These are phyloP conservation scores for Suillus lakei DNA, from an alignment of 768 basidiomycete species.

Conservation along the genomic window DNA sequence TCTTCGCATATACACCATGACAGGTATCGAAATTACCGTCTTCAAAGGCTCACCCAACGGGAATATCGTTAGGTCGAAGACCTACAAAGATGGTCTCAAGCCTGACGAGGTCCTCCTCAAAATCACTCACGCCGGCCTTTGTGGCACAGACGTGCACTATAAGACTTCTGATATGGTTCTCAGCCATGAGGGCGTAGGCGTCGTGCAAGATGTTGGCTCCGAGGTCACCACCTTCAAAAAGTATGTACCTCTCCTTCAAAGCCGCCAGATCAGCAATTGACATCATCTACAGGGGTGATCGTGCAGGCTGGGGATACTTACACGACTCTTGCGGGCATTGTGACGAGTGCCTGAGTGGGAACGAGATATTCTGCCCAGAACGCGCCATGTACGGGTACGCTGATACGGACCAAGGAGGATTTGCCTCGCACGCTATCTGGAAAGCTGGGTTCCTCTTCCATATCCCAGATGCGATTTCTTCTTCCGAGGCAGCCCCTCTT, in stretches of 20 bases:
- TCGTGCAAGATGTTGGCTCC: slow-evolving; percentile 37
- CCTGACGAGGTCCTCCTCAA: slow-evolving; percentile 35
- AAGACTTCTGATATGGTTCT: slow-evolving; percentile 38
- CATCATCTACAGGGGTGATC: slow-evolving; percentile 31
- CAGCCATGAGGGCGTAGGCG: slow-evolving; percentile 43
- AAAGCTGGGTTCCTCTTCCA: slow-evolving; percentile 39
- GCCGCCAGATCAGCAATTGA: slow-evolving; percentile 2
- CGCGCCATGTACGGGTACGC: slow-evolving; percentile 29
- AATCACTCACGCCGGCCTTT: slow-evolving; percentile 36
- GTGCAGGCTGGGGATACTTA: slow-evolving; percentile 41
- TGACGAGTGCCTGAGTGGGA: slow-evolving; percentile 36
- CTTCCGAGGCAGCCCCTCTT: slow-evolving; percentile 37
- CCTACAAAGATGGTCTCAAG: slow-evolving; percentile 22
- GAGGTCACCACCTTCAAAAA: slow-evolving; percentile 38
- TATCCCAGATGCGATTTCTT: slow-evolving; percentile 36
- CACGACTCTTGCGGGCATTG: slow-evolving; percentile 39
- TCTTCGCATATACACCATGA: slow-evolving; percentile 1
- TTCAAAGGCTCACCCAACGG: slow-evolving; percentile 35
- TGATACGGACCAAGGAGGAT: slow-evolving; percentile 39
- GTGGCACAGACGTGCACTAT: slow-evolving; percentile 28
- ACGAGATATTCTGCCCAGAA: slow-evolving; percentile 33
- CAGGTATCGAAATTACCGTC: slow-evolving; percentile 29
- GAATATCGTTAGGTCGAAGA: slow-evolving; percentile 20
- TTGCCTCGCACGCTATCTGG: slow-evolving; percentile 41
- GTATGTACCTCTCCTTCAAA: slow-evolving; percentile 28